A percentile compares a stretch with the other conserved stretches of the same genome.
Conservation (phyloP, 176 grass and related monocot species). For the Puccinellia tenuiflora region DNA sequence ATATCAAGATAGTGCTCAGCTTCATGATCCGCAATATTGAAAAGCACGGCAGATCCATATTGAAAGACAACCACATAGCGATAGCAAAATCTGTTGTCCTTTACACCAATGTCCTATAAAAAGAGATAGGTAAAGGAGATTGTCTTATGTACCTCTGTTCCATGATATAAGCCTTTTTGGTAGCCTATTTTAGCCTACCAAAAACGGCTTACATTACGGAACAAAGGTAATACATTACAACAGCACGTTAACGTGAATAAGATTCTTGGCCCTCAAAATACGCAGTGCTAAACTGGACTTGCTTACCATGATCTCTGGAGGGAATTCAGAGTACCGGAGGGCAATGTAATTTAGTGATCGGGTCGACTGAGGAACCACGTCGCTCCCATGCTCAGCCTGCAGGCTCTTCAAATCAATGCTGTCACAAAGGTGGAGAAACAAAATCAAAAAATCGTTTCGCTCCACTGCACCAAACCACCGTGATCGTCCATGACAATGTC, state of each 20-base stretch:
- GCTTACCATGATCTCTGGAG: constrained; percentile 63
- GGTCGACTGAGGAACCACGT: constrained; percentile 69
- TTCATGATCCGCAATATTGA: constrained; percentile 93
- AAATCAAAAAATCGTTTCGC: constrained; percentile 5
- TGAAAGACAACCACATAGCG: constrained; percentile 87
- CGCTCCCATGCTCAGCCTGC: constrained; percentile 58
- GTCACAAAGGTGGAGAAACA: constrained; percentile 15
- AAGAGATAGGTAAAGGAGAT: neutral
- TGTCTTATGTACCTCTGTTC: too few relatives aligned
- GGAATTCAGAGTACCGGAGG: constrained; percentile 67
- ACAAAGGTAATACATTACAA: too few relatives aligned
- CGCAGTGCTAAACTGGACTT: neutral
- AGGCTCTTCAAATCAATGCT: constrained; percentile 92
- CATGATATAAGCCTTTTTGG: too few relatives aligned
- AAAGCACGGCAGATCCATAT: constrained; percentile 86
- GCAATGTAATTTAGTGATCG: constrained; percentile 77
- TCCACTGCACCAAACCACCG: neutral
- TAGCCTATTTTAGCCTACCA: too few relatives aligned
- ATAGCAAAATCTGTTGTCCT: constrained; percentile 61
- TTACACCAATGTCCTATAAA: constrained; percentile 59
- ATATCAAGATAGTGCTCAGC: constrained; percentile 83
- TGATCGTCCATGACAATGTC: neutral
- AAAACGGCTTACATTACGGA: too few relatives aligned
- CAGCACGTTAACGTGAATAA: neutral
- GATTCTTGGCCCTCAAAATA: neutral